Evolutionary conservation across 2,329 filamentous ascomycete species (phyloP), one percentile per base, ranked within the genome.

Genomic region (Hyphodiscus sp.): DNA sequence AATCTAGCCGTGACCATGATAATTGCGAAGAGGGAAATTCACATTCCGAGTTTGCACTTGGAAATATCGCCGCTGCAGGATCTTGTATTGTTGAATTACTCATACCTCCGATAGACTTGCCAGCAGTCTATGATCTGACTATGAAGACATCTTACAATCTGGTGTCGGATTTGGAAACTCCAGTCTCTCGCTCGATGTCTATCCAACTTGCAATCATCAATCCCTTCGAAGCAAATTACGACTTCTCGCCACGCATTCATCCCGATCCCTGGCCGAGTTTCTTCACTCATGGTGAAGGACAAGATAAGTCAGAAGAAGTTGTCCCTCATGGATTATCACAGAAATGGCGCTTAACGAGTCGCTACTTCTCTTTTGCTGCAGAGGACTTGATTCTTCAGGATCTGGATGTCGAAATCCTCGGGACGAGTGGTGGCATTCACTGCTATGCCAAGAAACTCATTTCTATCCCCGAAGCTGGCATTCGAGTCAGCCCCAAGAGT

Each of bases 151-250:
- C 82, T 7, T 99, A 99, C 67, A 83, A 87, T 63, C 76, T 97
- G 1, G 75, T 84, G 2, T 87, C 88, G 6, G 91, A 97, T 66
- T 75, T 83, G 0, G 86, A 87, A 49, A 96, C 91, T 1, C 85
- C 86, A 1, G 86, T 97, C 41, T 82, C 85, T 41, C 92, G 95
- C 69, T 81, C 79, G 1, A 72, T 86, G 20, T 77, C 82, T 1
- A 78, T 87, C 41, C 83, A 86, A 50, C 69, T 97, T 5, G 80
- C 83, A 41, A 79, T 96, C 52, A 82, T 89, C 51, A 85, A 83
- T 48, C 90, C 92, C 0, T 97, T 99, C 63, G 91, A 96, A 71
- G 89, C 91, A 16, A 94, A 88, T 64, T 96, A 95, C 68, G 89
- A 95, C 58, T 82, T 97, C 57, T 78, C 85, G 13, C 91, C 94